Conservation (phyloP, 176 grass and related monocot species). For the Carex kokanica region DNA sequence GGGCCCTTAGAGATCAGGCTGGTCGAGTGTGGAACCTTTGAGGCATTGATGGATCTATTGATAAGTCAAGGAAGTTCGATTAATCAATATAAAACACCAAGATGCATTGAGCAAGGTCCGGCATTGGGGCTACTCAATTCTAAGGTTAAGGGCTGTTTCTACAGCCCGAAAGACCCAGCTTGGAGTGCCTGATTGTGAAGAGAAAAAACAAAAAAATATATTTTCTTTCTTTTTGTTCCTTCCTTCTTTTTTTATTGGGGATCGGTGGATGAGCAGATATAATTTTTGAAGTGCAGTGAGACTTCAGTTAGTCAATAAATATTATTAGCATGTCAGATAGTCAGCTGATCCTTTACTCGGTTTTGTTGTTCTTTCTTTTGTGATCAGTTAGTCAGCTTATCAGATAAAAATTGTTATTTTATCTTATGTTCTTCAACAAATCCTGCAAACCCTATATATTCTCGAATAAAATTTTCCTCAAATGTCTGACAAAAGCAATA, state of each 20-base stretch:
- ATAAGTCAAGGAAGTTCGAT: slow-evolving; percentile 75
- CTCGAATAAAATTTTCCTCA: background rate
- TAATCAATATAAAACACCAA: slow-evolving; percentile 85
- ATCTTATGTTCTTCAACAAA: background rate
- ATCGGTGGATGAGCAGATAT: background rate
- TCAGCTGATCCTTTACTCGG: too few species aligned
- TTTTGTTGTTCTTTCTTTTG: background rate
- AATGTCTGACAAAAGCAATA: background rate
- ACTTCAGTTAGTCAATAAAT: background rate
- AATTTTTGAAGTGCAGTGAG: background rate
- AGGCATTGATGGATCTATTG: slow-evolving; percentile 66
- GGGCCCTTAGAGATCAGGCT: slow-evolving; percentile 67
- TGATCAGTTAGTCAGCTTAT: background rate
- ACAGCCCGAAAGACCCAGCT: slow-evolving; percentile 55
- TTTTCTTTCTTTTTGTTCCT: background rate
- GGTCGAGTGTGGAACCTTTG: slow-evolving; percentile 60
- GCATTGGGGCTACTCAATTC: slow-evolving; percentile 57
- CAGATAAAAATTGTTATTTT: background rate
- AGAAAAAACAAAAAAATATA: background rate
- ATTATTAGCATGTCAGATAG: background rate
- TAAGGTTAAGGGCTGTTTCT: slow-evolving; percentile 44
- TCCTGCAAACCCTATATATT: background rate
- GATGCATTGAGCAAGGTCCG: slow-evolving; percentile 44
- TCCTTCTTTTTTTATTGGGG: background rate
- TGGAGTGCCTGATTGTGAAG: slow-evolving; percentile 35